phyloP scores from a whole-genome alignment of 352 stramenopile species.

The Paralagenidium karlingii region DNA sequence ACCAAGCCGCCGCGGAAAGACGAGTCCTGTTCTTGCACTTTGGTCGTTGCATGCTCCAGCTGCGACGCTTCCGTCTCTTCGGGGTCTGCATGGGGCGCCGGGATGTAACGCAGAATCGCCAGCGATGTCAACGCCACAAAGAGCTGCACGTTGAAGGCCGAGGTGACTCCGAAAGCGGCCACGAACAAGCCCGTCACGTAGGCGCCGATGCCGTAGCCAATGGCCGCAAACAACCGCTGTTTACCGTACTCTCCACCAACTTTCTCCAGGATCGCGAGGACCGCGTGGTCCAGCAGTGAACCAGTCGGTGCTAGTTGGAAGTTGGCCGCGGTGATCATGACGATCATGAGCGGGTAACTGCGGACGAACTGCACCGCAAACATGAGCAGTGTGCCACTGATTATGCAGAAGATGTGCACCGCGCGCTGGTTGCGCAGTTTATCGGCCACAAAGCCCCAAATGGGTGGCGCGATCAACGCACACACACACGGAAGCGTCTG shows the following conservation, averaged over 20 bases:
- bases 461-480: conserved; percentile 47
- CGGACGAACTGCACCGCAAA: conserved; percentile 39
- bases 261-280: conserved; percentile 5
- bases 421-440: conserved; percentile 41
- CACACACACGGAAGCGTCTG: conserved; percentile 54
- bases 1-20: neutral
- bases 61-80: neutral
- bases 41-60: no score
- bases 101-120: conserved; percentile 4
- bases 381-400: conserved; percentile 40
- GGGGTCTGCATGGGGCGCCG: neutral
- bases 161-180: conserved; percentile 4
- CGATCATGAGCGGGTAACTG: conserved; percentile 32
- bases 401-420: conserved; percentile 47
- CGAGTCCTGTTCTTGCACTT: no score
- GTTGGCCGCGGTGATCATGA: conserved; percentile 12
- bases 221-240: conserved; percentile 9
- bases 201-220: conserved; percentile 7
- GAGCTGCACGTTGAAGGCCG: conserved; percentile 8
- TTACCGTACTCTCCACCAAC: conserved; percentile 11
- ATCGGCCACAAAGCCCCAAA: conserved; percentile 65
- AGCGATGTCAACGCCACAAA: conserved; percentile 5
- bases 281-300: conserved; percentile 8
- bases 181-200: conserved; percentile 10
- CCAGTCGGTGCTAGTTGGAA: conserved; percentile 5